A percentile compares a stretch with the other conserved stretches of the same genome.
phyloP scores from a whole-genome alignment of 352 stramenopile genomes.

The Pythium insidiosum region DNA sequence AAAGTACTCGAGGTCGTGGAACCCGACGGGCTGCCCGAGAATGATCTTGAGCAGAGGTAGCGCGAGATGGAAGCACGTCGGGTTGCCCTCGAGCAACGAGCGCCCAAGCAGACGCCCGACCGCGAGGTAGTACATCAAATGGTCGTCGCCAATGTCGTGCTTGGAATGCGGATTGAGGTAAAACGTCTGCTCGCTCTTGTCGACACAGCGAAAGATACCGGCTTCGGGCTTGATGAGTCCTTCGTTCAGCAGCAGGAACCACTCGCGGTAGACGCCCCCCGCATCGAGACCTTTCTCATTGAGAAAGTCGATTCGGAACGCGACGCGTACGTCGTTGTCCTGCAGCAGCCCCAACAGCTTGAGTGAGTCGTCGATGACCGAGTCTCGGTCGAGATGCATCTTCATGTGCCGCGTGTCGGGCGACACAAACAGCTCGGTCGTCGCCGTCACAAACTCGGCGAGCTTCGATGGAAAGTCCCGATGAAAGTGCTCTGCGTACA shows the following conservation, averaged over 20 bases:
- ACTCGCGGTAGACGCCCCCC: conserved; percentile 72
- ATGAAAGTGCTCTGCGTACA: conserved; percentile 21
- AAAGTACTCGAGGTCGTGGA: conserved; percentile 32
- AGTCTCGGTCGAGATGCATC: conserved; percentile 18
- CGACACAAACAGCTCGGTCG: conserved; percentile 26
- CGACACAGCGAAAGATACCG: conserved; percentile 38
- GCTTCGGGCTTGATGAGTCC: conserved; percentile 33
- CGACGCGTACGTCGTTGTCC: no score
- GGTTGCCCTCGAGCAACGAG: conserved; percentile 53
- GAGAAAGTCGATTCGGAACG: conserved; percentile 57
- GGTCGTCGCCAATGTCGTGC: conserved; percentile 18
- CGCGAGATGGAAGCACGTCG: conserved; percentile 35
- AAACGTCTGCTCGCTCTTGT: conserved; percentile 15
- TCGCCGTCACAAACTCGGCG: conserved; percentile 17
- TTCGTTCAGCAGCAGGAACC: conserved; percentile 50
- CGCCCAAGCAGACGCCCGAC: conserved; percentile 64
- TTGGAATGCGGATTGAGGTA: conserved; percentile 41
- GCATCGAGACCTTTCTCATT: conserved; percentile 74
- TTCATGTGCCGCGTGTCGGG: conserved; percentile 24
- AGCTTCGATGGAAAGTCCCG: conserved; percentile 9
- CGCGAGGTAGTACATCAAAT: conserved; percentile 50
- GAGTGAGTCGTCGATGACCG: conserved; percentile 27
- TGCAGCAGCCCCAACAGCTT: no score
- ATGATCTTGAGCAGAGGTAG: conserved; percentile 73
- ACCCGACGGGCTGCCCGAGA: conserved; percentile 38